phyloP scores from a whole-genome alignment of 345 rosid species.

The Salix exigua region DNA sequence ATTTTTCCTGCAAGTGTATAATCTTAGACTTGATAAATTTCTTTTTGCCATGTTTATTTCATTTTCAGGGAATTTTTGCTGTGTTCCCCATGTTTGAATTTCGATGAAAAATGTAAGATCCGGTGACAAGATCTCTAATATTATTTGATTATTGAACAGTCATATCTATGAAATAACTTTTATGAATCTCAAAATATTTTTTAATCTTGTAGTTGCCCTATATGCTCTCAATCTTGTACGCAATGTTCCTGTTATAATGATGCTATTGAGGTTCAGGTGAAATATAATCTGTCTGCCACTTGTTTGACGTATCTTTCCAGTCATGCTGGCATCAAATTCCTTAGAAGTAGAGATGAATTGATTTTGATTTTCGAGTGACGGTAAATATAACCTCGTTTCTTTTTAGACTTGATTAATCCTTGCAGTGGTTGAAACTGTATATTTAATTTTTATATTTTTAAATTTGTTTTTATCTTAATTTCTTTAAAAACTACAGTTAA shows the following conservation, averaged over 20 bases:
- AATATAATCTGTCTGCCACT: not conserved
- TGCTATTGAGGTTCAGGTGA: not conserved
- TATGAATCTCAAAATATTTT: too few relatives aligned
- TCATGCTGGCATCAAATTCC: too few relatives aligned
- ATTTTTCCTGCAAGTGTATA: not conserved
- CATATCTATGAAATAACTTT: not conserved
- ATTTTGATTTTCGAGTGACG: too few relatives aligned
- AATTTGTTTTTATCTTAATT: too few relatives aligned
- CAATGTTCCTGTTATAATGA: not conserved
- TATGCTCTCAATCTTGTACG: not conserved
- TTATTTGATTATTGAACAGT: not conserved
- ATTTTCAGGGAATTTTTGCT: conserved; percentile 8
- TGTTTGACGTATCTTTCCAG: too few relatives aligned
- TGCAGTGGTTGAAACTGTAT: too few relatives aligned
- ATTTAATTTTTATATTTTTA: too few relatives aligned
- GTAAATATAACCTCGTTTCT: too few relatives aligned
- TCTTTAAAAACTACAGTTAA: too few relatives aligned
- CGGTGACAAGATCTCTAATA: not conserved
- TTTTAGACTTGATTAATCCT: too few relatives aligned
- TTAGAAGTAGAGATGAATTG: too few relatives aligned
- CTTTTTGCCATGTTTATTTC: not conserved
- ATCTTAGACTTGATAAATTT: too few relatives aligned
- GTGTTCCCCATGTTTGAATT: conserved; percentile 4
- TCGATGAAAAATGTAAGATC: not conserved
- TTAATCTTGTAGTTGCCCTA: not conserved